Evolutionary conservation across 2,329 filamentous ascomycete genomes (phyloP), one percentile per base, ranked within the genome.

Genomic region (Diatrype stigma): DNA sequence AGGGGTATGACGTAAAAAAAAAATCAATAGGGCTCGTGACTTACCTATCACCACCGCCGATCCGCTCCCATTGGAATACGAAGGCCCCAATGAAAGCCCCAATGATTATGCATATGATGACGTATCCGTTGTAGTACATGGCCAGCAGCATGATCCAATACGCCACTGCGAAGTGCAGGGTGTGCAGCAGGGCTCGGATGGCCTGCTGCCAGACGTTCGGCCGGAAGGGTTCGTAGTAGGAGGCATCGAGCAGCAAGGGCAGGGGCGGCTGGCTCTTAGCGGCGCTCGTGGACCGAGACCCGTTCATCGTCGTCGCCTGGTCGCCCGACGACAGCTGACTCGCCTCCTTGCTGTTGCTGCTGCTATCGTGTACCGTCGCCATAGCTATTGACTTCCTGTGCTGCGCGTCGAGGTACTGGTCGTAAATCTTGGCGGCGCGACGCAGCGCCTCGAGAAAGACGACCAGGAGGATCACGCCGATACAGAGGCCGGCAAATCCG

Each of bases 91-190:
- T 51, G 56, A 83, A 90, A 0, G 87, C 82, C 1, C 90, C 90
- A 51, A 93, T 79, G 55, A 94, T 81, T 65, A 94, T 90, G 58
- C 84, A 89, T 48, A 94, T 85, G 65, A 94, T 89, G 55, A 95
- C 79, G 67, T 90, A 94, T 10, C 85, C 82, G 60, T 83, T 84
- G 69, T 79, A 84, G 65, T 82, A 82, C 77, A 82, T 81, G 72
- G 69, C 55, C 63, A 70, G 50, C 69, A 88, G 71, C 89, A 94
- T 93, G 61, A 93, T 70, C 61, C 93, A 84, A 65, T 93, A 95
- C 2, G 87, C 89, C 1, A 90, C 78, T 0, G 82, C 84, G 61
- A 94, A 90, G 56, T 89, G 86, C 3, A 83, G 51, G 70, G 84
- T 84, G 60, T 93, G 87, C 19, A 94, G 65, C 3, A 84, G 55